phyloP scores from a whole-genome alignment of 495 filamentous ascomycete species.

The Emericellopsis terricola region DNA sequence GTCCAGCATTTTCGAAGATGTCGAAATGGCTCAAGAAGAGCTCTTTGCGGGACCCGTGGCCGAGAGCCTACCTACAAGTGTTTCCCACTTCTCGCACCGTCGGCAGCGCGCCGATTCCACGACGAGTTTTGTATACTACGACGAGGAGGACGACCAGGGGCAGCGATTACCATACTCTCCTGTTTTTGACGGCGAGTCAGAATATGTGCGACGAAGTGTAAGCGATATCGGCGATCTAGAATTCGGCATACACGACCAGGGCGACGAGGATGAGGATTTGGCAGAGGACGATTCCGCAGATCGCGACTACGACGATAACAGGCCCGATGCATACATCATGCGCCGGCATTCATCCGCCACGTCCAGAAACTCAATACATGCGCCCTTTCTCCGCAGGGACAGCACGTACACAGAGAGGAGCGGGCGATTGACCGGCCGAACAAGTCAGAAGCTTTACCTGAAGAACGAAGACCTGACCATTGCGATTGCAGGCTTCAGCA shows the following conservation, averaged over 20 bases:
- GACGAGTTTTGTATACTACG: conserved; percentile 81
- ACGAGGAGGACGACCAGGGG: conserved; percentile 38
- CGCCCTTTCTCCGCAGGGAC: conserved; percentile 49
- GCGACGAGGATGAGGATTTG: conserved; percentile 15
- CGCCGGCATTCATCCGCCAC: conserved; percentile 22
- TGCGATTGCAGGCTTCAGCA: conserved; percentile 79
- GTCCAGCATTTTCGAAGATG: conserved; percentile 73
- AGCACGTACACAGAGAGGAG: conserved; percentile 42
- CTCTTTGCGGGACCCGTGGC: conserved; percentile 86
- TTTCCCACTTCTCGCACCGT: conserved; percentile 74
- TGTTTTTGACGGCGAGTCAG: neutral
- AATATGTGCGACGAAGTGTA: neutral
- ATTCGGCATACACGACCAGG: conserved; percentile 7
- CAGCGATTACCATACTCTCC: conserved; percentile 8
- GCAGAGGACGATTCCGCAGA: conserved; percentile 22
- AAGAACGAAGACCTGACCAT: conserved; percentile 83
- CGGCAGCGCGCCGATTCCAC: conserved; percentile 61
- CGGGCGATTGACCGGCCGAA: conserved; percentile 37
- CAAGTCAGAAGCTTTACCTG: conserved; percentile 83
- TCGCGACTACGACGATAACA: conserved; percentile 15
- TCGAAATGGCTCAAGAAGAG: conserved; percentile 99
- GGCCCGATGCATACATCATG: conserved; percentile 20
- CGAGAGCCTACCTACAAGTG: conserved; percentile 82
- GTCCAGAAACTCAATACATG: conserved; percentile 43
- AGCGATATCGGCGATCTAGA: conserved; percentile 19